Evolutionary conservation across 2,329 filamentous ascomycete genomes (phyloP), one percentile per base, ranked within the genome.

Genomic region (Remersonia thermophila): DNA sequence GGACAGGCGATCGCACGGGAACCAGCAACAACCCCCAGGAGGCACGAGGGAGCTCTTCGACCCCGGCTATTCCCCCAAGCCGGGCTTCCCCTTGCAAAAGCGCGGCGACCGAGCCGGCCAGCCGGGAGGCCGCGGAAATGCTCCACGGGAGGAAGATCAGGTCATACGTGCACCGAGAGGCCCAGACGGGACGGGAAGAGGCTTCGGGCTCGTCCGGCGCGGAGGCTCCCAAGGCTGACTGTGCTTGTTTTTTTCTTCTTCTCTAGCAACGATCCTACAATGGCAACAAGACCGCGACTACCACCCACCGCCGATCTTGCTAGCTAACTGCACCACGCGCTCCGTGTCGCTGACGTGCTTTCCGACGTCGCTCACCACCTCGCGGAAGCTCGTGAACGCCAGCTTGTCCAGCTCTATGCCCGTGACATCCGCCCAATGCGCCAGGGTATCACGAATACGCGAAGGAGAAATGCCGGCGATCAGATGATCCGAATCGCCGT

Each of bases 321-420:
- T 80, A 32, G 89, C 89, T 52, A 98, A 67, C 53, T 91, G 85
- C 40, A 86, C 81, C 28, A 94, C 87, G 41, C 79, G 74, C 53
- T 93, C 82, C 30, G 83, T 80, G 54, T 86, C 81, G 41, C 68
- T 65, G 57, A 66, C 52, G 45, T 73, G 69, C 62, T 91, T 93
- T 34, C 91, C 91, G 30, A 98, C 85, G 55, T 96, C 85, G 61
- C 89, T 95, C 51, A 95, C 79, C 15, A 98, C 89, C 59, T 87
- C 80, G 44, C 91, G 77, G 63, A 84, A 98, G 35, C 77, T 93
- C 39, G 91, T 98, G 57, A 80, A 83, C 39, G 77, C 74, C 52
- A 98, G 63, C 54, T 71, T 83, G 42, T 78, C 73, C 51, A 82
- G 60, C 17, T 73, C 68, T 46, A 93, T 75, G 36, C 73, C 74